Base-by-base conservation (phyloP, 1,284 basidiomycete species). In the Leccinum griseonigrum region DNA sequence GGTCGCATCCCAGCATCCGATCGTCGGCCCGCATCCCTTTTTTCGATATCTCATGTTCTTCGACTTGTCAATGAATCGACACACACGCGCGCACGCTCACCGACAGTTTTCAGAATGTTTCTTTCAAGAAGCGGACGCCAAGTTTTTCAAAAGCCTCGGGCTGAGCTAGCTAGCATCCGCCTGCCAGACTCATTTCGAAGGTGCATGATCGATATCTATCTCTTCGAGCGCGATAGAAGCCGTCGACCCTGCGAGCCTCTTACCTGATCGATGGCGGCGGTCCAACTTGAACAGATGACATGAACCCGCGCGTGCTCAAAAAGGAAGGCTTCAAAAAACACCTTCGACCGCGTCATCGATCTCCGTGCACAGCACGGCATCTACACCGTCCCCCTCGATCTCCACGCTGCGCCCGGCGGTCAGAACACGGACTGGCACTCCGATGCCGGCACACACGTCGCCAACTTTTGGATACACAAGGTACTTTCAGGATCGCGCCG, bases 71-170 rank as follows among this genome's bases (percentile, higher is more conserved):
- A 46, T 46, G 46, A 48, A 18, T 22, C 46, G 43, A 22, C 43
- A 22, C 43, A 22, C 43, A 48, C 40, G 11, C 43, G 18, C 43
- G 43, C 43, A 46, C 43, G 43, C 43, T 18, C 43, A 18, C n/a
- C 43, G n/a, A 29, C 52, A 90, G 88, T 89, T 89, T 74, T 77
- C 91, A 18, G 85, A 90, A 67, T 82, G 90, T 74, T 91, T 91
- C 77, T 91, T 91, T 75, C 78, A 79, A 38, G 86, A 86, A 34
- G 78, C 80, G n/a, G 90, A 91, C 71, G 88, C 87, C 36, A 75
- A 77, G 58, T 90, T 88, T 77, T 90, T 88, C 76, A 83, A 83
- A 67, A 83, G 79, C 32, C 81, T 91, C 8, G 87, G 88, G 1
- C 74, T 91, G 64, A 92, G 91, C 75, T 89, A 22, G 22, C 22